Conservation (phyloP, 2,329 filamentous ascomycete species). For the Alternaria brassicae region DNA sequence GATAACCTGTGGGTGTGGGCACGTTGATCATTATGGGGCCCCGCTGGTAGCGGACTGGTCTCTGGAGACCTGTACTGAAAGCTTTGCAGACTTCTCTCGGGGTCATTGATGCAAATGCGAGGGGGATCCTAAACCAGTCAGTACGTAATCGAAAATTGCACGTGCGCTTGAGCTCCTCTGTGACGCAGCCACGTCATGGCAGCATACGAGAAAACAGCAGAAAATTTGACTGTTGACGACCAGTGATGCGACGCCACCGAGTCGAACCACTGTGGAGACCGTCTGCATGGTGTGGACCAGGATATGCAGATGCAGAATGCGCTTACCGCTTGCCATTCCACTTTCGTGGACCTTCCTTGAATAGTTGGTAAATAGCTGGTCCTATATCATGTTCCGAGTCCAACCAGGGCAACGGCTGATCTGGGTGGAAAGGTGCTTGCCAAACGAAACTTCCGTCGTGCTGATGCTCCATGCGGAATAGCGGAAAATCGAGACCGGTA, state of each 20-base stretch:
- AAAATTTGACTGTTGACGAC: conserved; percentile 17
- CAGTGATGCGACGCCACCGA: conserved; percentile 24
- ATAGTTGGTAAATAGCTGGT: conserved; percentile 87
- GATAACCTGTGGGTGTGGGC: conserved; percentile 85
- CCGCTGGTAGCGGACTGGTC: conserved; percentile 78
- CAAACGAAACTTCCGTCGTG: conserved; percentile 86
- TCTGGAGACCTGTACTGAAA: conserved; percentile 79
- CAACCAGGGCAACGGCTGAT: conserved; percentile 90
- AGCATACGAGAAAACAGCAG: conserved; percentile 13
- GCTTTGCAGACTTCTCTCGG: conserved; percentile 81
- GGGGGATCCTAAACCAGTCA: conserved; percentile 69
- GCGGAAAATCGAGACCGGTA: conserved; percentile 86
- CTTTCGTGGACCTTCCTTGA: conserved; percentile 88
- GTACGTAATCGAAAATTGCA: conserved; percentile 28
- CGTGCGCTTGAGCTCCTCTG: conserved; percentile 20
- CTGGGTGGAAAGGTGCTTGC: conserved; percentile 91
- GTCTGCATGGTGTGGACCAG: conserved; percentile 26
- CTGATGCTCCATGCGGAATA: conserved; percentile 94
- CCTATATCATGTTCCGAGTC: conserved; percentile 97
- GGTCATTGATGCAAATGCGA: conserved; percentile 89
- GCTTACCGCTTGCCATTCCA: conserved; percentile 77
- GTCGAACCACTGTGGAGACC: conserved; percentile 35
- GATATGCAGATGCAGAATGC: conserved; percentile 27
- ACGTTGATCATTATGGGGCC: conserved; percentile 85
- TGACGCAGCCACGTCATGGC: conserved; percentile 16